Percentiles rank a stretch among this genome's conserved stretches.
phyloP scores from a whole-genome alignment of 306 rosid genomes.

The Ochetophila trinervis region DNA sequence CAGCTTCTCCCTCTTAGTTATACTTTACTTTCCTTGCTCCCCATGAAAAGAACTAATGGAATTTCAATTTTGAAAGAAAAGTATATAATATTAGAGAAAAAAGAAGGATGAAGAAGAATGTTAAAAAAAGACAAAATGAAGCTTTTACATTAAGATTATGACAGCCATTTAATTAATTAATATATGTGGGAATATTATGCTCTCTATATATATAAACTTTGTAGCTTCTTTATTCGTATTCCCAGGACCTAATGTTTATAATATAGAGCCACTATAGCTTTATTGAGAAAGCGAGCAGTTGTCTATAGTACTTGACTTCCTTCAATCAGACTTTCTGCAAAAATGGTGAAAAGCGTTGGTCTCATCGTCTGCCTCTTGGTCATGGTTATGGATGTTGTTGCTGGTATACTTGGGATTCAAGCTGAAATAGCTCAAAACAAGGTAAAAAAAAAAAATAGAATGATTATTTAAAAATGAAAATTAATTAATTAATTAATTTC shows the following conservation, averaged over 20 bases:
- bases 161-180: conserved; percentile 44
- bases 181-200: conserved; percentile 1
- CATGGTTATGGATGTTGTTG: conserved; percentile 53
- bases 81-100: conserved; percentile 13
- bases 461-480: too few relatives aligned
- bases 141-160: background rate
- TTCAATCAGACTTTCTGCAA: conserved; percentile 1
- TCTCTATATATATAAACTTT: conserved; percentile 17
- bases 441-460: too few relatives aligned
- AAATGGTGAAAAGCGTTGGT: conserved; percentile 53
- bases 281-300: conserved; percentile 14
- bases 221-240: conserved; percentile 54
- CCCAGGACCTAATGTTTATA: conserved; percentile 18
- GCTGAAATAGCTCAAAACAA: conserved; percentile 79
- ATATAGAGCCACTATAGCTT: too few relatives aligned
- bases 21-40: conserved; percentile 58
- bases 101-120: conserved; percentile 25
- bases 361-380: conserved; percentile 56
- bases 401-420: conserved; percentile 79
- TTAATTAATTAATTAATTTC: too few relatives aligned
- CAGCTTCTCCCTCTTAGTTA: conserved; percentile 31
- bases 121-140: conserved; percentile 30
- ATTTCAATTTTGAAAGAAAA: background rate
- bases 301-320: conserved; percentile 31
- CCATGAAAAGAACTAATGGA: conserved; percentile 53